Percentiles rank a stretch among this genome's conserved stretches.
These are phyloP conservation scores for Stellera chamaejasme DNA, from an alignment of 345 rosid species.

Conservation along the genomic window DNA sequence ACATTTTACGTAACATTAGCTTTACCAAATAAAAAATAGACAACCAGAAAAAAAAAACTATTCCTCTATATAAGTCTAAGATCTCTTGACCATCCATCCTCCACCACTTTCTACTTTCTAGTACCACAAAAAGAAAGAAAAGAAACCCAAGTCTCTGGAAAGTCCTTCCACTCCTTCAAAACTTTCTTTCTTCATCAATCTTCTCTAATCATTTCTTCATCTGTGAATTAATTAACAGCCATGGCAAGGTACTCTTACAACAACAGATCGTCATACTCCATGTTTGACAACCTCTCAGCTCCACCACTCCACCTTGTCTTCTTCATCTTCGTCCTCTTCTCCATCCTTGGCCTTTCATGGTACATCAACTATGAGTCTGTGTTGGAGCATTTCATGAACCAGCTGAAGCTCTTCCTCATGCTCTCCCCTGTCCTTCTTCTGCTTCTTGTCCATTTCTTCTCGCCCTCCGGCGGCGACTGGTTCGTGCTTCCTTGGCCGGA, in stretches of 20 bases:
- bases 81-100: no score
- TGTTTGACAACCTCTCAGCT: constrained; percentile 25
- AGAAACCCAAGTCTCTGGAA: no score
- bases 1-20: no score
- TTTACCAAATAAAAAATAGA: no score
- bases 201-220: neutral
- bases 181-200: neutral
- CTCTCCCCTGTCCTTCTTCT: constrained; percentile 38
- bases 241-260: constrained; percentile 24
- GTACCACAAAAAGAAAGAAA: no score
- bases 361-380: constrained; percentile 37
- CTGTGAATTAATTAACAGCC: neutral
- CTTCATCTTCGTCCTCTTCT: constrained; percentile 28
- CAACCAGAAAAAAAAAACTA: no score
- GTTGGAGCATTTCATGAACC: constrained; percentile 33
- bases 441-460: constrained; percentile 28
- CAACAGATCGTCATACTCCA: constrained; percentile 5
- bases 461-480: constrained; percentile 13
- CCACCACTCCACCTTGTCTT: constrained; percentile 37
- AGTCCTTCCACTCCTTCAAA: neutral
- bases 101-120: no score
- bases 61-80: no score
- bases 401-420: constrained; percentile 38
- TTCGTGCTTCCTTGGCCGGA: constrained; percentile 20
- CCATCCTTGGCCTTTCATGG: constrained; percentile 35